Base-by-base conservation (phyloP, 1,139 yeast genomes). In the Debaryomycetaceae sp. region DNA sequence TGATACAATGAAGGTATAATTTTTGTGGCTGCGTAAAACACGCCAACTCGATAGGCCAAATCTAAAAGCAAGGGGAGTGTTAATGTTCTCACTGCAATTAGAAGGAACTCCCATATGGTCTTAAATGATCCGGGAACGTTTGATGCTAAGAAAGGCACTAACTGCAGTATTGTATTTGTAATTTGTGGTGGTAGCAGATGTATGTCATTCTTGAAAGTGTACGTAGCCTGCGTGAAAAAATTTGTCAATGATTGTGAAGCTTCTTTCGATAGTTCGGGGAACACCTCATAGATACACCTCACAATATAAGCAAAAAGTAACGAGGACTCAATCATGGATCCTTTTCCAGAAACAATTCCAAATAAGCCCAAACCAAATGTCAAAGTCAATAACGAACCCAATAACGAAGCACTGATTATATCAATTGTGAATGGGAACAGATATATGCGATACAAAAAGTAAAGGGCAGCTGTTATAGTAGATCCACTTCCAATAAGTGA, bases 11-110 rank as follows among this genome's bases (percentile, higher is more conserved):
- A 83, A 1, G 99, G 98, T 22, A 93, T 88, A 49, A 93, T 90
- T 60, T 95, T 84, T 13, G 97, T 87, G 5, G 98, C 97, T 2
- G 96, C 90, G 59, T 88, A 89, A 57, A 91, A 89, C 4, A 91
- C 96, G 2, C 88, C 77, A 24, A 93, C 81, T 56, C 99, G 77
- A 60, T 87, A 91, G 2, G 90, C 89, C 54, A 93, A 72, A 53
- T 90, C 89, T 34, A 90, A 75, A 36, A 89, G 69, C 23, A 93
- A 83, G 3, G 96, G 88, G 6, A 95, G 81, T 0, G 96, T 87
- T 41, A 93, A 75, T 34, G 91, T 87, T 45, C 82, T 81, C 27
- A 82, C 70, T 1, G 96, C 87, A 44, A 83, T 81, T 22, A 77
- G 64, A 43, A 87, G 68, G 57, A 87, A 87, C 49, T 83, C 85